Evolutionary conservation across 169 alveolate genomes (phyloP).

Genomic region (Eimeria necatrix): DNA sequence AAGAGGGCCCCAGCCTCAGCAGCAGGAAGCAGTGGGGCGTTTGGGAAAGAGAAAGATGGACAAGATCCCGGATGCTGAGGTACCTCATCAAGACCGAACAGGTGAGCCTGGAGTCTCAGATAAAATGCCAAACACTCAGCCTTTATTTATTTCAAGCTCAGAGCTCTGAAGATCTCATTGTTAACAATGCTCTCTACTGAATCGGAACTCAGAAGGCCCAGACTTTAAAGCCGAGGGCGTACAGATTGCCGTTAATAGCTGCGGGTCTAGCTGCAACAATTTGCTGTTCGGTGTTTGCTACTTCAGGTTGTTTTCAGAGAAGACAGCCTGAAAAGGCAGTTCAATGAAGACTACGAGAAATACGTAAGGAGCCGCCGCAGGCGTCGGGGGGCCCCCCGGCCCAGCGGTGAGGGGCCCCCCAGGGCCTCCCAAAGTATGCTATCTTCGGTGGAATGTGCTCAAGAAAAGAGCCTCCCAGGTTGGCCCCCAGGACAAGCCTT

Average conservation of each 20-base stretch:
- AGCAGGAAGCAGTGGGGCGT: slow-evolving; percentile 43
- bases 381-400: background rate
- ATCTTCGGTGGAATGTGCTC: too few relatives aligned
- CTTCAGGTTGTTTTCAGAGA: background rate
- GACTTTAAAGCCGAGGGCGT: background rate
- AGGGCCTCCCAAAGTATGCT: background rate
- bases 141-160: too few relatives aligned
- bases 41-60: slow-evolving; percentile 43
- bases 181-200: background rate
- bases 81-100: slow-evolving; percentile 58
- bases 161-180: too few relatives aligned
- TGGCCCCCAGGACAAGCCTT: too few relatives aligned
- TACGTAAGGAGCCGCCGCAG: background rate
- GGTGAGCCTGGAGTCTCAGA: background rate
- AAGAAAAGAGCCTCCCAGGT: too few relatives aligned
- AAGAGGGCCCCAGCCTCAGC: slow-evolving; percentile 5
- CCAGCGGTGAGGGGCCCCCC: background rate
- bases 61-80: slow-evolving; percentile 3
- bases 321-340: background rate
- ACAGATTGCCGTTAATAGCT: background rate
- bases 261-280: background rate
- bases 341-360: slow-evolving; percentile 27
- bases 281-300: background rate
- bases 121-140: too few relatives aligned
- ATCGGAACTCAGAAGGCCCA: background rate